Base-by-base conservation (phyloP, 2,329 filamentous ascomycete genomes). In the Curvularia verruculosa region DNA sequence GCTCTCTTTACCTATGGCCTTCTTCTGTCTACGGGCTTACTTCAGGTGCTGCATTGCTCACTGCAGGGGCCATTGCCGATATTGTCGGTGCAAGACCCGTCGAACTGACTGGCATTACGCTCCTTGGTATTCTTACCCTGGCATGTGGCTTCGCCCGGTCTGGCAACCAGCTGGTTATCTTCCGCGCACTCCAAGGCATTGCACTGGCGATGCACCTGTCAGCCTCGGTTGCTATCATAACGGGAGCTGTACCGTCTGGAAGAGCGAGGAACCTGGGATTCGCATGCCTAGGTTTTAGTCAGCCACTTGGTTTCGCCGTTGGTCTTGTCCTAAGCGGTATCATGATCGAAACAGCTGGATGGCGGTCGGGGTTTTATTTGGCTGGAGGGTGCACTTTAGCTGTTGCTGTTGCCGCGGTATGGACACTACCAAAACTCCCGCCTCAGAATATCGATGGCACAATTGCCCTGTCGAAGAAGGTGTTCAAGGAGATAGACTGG, bases 251-350 rank as follows among this genome's bases (percentile, higher is more conserved):
- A 2, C 69, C 67, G 1, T 49, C 59, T 13, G 71, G 72, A 10
- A 56, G 64, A 46, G 56, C 64, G 3, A 57, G 70, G 18, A 74
- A 74, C 68, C 47, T 80, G 66, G 64, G 67, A 0, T 72, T 75
- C 59, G 64, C 61, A 29, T 80, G 77, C 52, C 55, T 83, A 5
- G 81, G 83, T 0, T 65, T 82, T 21, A 78, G 77, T 39, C 78
- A 81, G 52, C 79, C 81, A 0, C 66, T 84, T 0, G 83, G 83
- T 0, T 85, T 83, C 60, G 81, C 80, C 0, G 63, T 83, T 8
- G 83, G 83, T 0, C 67, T 85, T 0, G 79, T 85, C 1, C 59
- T 84, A 0, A 81, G 79, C 9, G 83, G 83, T 12, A 67, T 84
- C 1, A 68, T 84, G 12, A 72, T 80, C 5, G 78, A 83, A 41